phyloP scores from a whole-genome alignment of 495 filamentous ascomycete genomes.

The Collariella sp. region DNA sequence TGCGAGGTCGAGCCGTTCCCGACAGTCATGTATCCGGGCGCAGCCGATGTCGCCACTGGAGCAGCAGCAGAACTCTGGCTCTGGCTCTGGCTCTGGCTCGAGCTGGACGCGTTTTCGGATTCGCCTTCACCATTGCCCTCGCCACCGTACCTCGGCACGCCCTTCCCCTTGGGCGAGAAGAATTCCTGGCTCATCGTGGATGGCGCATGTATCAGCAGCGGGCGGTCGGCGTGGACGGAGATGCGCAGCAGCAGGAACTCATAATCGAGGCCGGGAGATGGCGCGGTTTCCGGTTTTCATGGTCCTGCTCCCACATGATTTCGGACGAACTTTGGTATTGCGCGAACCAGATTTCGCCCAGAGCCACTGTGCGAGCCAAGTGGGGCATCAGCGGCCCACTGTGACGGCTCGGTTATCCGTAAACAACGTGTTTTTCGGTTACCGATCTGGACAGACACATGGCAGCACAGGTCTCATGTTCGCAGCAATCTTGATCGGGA shows the following conservation, averaged over 20 bases:
- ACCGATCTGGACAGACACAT: too few relatives aligned
- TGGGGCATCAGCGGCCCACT: not conserved
- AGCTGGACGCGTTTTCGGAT: constrained; percentile 14
- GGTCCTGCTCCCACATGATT: not conserved
- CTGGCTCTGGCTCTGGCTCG: not conserved
- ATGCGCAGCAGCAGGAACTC: not conserved
- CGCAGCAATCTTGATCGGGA: too few relatives aligned
- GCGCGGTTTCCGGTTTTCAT: not conserved
- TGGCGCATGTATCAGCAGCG: constrained; percentile 3
- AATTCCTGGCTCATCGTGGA: constrained; percentile 68
- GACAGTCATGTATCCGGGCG: constrained; percentile 77
- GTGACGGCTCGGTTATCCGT: too few relatives aligned
- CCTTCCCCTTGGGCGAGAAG: constrained; percentile 39
- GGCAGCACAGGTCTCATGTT: too few relatives aligned
- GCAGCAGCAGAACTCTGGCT: not conserved
- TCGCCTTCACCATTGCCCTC: constrained; percentile 17
- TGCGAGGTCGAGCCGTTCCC: constrained; percentile 74
- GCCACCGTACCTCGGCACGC: constrained; percentile 5
- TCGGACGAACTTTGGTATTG: constrained; percentile 6
- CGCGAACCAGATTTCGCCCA: constrained; percentile 1
- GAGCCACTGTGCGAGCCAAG: not conserved
- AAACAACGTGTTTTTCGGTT: too few relatives aligned
- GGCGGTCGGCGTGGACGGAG: not conserved
- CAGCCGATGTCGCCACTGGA: constrained; percentile 19
- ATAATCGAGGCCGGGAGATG: constrained; percentile 1